Evolutionary conservation across 257 asterid species (phyloP).

Genomic region (Petunia axillaris): DNA sequence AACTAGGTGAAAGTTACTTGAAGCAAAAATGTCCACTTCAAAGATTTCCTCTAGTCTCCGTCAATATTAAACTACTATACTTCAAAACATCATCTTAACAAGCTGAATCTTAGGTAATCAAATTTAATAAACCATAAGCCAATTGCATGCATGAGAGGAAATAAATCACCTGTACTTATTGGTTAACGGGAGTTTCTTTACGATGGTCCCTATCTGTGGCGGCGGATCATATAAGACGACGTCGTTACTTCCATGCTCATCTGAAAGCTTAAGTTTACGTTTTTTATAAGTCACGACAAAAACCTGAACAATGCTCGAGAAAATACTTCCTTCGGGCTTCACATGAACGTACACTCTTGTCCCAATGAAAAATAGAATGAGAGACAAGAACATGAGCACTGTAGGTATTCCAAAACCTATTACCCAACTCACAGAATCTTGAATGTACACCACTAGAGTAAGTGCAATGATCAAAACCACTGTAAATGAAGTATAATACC

Average conservation of each 20-base stretch:
- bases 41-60: neutral
- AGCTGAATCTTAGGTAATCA: neutral
- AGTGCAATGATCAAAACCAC: slow-evolving; percentile 58
- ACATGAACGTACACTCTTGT: slow-evolving; percentile 58
- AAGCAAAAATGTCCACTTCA: neutral
- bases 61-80: neutral
- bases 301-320: slow-evolving; percentile 57
- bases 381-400: slow-evolving; percentile 55
- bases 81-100: neutral
- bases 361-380: slow-evolving; percentile 60
- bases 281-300: slow-evolving; percentile 59
- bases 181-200: slow-evolving; percentile 53
- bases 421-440: slow-evolving; percentile 71
- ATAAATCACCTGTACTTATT: slow-evolving; percentile 49
- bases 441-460: slow-evolving; percentile 77
- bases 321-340: slow-evolving; percentile 74
- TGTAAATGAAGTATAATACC: slow-evolving; percentile 87
- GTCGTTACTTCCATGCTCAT: slow-evolving; percentile 2
- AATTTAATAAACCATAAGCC: neutral
- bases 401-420: slow-evolving; percentile 70
- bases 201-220: slow-evolving; percentile 19
- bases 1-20: no score
- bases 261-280: slow-evolving; percentile 51
- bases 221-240: slow-evolving; percentile 58
- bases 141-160: neutral